Percentiles rank a stretch among this genome's conserved stretches.
Conservation (phyloP, 2,329 filamentous ascomycete species). For the Aphanoascus verrucosus region DNA sequence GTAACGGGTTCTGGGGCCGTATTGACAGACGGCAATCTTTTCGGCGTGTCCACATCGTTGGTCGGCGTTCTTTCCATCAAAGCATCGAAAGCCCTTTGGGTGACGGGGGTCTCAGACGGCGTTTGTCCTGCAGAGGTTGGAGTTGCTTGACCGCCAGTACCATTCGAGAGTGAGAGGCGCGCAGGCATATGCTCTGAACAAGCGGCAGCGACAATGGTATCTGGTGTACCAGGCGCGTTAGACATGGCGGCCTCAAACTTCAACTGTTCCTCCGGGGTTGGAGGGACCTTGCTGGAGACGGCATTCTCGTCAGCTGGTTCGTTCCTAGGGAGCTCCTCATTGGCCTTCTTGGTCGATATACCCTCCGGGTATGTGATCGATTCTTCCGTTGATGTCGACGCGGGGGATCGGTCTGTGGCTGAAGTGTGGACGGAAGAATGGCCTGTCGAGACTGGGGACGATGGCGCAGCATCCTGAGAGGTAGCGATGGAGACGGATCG, state of each 20-base stretch:
- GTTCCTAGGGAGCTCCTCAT: not conserved
- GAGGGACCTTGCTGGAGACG: constrained; percentile 30
- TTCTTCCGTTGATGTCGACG: constrained; percentile 15
- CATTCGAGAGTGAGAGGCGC: not conserved
- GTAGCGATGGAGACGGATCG: constrained; percentile 4
- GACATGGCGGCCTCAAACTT: constrained; percentile 46
- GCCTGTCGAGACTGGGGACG: constrained; percentile 12
- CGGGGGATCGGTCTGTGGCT: constrained; percentile 14
- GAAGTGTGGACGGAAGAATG: constrained; percentile 15
- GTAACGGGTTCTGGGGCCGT: constrained; percentile 19
- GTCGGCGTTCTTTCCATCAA: not conserved
- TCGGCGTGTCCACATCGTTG: not conserved
- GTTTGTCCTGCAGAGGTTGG: not conserved
- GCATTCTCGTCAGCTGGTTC: constrained; percentile 20
- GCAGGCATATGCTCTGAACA: not conserved
- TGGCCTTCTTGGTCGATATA: not conserved
- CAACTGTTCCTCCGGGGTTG: constrained; percentile 50
- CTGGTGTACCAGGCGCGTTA: constrained; percentile 18
- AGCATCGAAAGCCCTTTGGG: not conserved
- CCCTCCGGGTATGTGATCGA: constrained; percentile 9
- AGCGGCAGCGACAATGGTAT: not conserved
- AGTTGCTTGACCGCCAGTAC: not conserved
- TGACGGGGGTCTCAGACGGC: constrained; percentile 1
- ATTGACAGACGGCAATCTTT: not conserved
- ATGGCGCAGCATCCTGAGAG: constrained; percentile 8